These are phyloP conservation scores for Hemileia vastatrix DNA, from an alignment of 1,284 basidiomycete species.

Conservation along the genomic window DNA sequence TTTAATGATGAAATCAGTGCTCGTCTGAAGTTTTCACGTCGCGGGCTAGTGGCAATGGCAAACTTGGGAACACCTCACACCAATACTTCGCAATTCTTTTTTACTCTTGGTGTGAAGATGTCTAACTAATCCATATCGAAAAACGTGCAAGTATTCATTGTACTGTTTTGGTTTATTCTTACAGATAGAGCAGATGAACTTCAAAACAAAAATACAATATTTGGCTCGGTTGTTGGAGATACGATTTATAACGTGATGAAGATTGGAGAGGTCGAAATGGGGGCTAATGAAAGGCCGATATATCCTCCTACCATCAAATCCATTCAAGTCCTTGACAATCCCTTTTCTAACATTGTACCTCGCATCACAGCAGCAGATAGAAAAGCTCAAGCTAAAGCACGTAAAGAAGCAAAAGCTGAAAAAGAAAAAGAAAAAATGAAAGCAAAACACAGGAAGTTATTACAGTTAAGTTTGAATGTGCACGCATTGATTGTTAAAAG, in stretches of 20 bases:
- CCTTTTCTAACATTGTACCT: constrained; percentile 86
- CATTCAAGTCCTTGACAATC: constrained; percentile 77
- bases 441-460: constrained; percentile 15
- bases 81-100: constrained; percentile 46
- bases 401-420: constrained; percentile 63
- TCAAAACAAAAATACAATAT: constrained; percentile 77
- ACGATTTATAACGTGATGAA: constrained; percentile 47
- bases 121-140: neutral
- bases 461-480: constrained; percentile 4
- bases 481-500: neutral
- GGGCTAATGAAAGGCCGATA: constrained; percentile 67
- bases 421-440: constrained; percentile 55
- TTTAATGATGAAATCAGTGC: constrained; percentile 88
- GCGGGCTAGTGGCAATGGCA: constrained; percentile 88
- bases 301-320: constrained; percentile 83
- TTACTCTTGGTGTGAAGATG: neutral
- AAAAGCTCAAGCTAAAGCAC: constrained; percentile 65
- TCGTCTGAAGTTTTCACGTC: constrained; percentile 64
- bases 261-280: constrained; percentile 78
- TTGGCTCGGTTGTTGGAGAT: constrained; percentile 51
- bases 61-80: constrained; percentile 58
- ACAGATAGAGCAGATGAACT: constrained; percentile 75
- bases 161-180: neutral
- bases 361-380: constrained; percentile 91
- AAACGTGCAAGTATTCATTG: neutral